phyloP scores from a whole-genome alignment of 2,329 filamentous ascomycete species.

The Sclerotinia nivalis region DNA sequence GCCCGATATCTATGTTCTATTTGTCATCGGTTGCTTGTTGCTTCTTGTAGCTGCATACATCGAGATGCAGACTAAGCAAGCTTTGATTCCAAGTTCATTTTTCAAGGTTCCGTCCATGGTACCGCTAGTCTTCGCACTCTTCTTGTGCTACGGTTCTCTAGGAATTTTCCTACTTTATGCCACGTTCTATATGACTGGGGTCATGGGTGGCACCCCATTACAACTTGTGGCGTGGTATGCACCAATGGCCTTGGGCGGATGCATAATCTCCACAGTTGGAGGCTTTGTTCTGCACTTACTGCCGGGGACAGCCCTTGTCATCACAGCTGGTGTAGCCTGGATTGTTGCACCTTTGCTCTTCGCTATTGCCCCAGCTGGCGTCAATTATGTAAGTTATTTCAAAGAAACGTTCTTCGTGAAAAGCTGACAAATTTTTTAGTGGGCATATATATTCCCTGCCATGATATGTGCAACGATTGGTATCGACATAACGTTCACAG shows the following conservation, averaged over 20 bases:
- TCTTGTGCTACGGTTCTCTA: conserved; percentile 68
- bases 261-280: conserved; percentile 63
- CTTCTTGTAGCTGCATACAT: conserved; percentile 65
- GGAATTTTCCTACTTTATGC: conserved; percentile 70
- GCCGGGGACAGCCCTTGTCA: conserved; percentile 53
- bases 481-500: conserved; percentile 74
- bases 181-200: conserved; percentile 61
- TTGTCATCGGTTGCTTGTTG: conserved; percentile 62
- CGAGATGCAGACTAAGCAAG: conserved; percentile 66
- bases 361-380: conserved; percentile 49
- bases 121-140: conserved; percentile 58
- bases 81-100: conserved; percentile 68
- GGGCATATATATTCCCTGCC: conserved; percentile 72
- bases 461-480: conserved; percentile 71
- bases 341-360: conserved; percentile 55
- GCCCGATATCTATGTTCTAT: conserved; percentile 67
- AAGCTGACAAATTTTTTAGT: conserved; percentile 44
- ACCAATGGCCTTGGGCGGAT: conserved; percentile 67
- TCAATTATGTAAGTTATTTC: conserved; percentile 33
- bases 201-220: conserved; percentile 55
- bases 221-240: conserved; percentile 62
- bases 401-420: background rate
- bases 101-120: conserved; percentile 71
- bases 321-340: conserved; percentile 54
- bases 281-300: conserved; percentile 58